These are phyloP conservation scores for Pholiota molesta DNA, from an alignment of 768 basidiomycete species.

Conservation along the genomic window DNA sequence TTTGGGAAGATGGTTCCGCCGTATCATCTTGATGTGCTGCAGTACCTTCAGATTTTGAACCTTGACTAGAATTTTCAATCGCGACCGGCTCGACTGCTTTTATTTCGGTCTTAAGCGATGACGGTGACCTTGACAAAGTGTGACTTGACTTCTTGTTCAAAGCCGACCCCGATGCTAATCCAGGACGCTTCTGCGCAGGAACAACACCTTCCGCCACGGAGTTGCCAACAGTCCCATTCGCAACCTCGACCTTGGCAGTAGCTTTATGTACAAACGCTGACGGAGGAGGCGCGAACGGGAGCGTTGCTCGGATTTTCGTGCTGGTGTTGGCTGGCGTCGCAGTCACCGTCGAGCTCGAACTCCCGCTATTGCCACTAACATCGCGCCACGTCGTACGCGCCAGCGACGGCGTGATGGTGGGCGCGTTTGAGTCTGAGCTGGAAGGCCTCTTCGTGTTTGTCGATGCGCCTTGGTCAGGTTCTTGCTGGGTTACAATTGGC, in stretches of 20 bases:
- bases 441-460: neutral
- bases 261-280: conserved; percentile 2
- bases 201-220: neutral
- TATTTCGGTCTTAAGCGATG: neutral
- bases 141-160: neutral
- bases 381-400: neutral
- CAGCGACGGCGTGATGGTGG: neutral
- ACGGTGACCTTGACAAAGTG: neutral
- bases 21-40: neutral
- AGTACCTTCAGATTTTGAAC: neutral
- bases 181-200: neutral
- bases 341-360: neutral
- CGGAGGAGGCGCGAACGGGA: conserved; percentile 5
- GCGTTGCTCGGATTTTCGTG: neutral
- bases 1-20: neutral
- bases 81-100: neutral
- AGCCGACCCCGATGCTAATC: conserved; percentile 4
- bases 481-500: neutral
- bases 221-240: neutral
- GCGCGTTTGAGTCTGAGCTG: neutral
- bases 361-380: neutral
- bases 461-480: neutral
- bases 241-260: neutral
- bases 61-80: neutral
- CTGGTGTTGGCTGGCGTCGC: neutral